Evolutionary conservation across 1,284 basidiomycete species (phyloP).

Genomic region (Pisolithus thermaeus): DNA sequence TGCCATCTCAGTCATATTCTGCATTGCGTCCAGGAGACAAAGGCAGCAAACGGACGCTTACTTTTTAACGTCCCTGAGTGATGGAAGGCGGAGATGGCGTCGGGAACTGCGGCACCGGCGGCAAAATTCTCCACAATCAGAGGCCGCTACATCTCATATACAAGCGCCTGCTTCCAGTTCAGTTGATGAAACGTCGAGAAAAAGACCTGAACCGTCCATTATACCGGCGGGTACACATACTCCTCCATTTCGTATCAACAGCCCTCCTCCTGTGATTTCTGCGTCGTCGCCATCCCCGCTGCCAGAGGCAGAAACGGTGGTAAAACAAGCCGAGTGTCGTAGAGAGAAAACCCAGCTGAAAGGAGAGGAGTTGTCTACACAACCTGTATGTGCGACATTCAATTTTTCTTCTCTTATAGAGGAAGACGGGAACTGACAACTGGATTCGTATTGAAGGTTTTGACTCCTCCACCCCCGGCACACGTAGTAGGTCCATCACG

Average conservation of each 20-base stretch:
- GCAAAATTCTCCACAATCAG: neutral
- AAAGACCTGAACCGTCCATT: neutral
- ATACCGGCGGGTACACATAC: neutral
- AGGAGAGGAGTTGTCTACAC: no score
- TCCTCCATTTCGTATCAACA: neutral
- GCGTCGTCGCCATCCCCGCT: no score
- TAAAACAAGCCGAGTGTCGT: no score
- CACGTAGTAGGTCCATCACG: neutral
- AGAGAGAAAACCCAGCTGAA: no score
- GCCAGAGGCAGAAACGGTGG: no score
- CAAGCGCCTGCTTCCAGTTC: neutral
- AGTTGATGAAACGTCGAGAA: neutral
- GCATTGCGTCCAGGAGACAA: neutral
- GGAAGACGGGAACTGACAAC: neutral
- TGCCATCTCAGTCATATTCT: neutral
- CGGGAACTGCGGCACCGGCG: neutral
- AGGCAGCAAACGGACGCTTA: no score
- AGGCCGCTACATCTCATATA: neutral
- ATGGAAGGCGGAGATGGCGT: neutral
- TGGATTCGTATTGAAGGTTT: neutral
- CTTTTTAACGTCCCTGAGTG: neutral
- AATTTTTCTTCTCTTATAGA: neutral
- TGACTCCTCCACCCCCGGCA: neutral
- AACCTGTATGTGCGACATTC: neutral
- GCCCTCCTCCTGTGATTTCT: no score